phyloP scores from a whole-genome alignment of 2,329 filamentous ascomycete genomes.

The Fusarium kyushuense region DNA sequence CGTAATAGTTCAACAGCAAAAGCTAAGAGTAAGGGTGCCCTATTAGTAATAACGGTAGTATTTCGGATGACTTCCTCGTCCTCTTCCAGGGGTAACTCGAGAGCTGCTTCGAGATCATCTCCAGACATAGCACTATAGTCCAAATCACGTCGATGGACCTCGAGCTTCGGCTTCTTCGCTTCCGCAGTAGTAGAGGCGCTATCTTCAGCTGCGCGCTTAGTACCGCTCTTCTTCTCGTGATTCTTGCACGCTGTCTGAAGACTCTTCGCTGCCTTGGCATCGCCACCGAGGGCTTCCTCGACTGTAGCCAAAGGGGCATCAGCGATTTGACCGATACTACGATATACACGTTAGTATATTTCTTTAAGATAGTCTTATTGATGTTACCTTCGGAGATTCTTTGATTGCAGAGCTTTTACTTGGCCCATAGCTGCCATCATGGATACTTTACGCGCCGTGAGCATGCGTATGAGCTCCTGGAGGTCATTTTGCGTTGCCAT shows the following conservation, averaged over 20 bases:
- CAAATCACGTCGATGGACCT: constrained; percentile 52
- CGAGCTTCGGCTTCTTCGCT: constrained; percentile 52
- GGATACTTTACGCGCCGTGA: constrained; percentile 69
- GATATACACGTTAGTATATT: constrained; percentile 5
- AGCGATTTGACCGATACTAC: constrained; percentile 67
- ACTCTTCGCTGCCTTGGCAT: constrained; percentile 61
- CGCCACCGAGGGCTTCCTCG: constrained; percentile 61
- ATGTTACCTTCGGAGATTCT: constrained; percentile 66
- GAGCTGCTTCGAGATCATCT: constrained; percentile 71
- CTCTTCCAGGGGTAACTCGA: constrained; percentile 68
- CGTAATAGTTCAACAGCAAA: constrained; percentile 81
- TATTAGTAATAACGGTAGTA: constrained; percentile 76
- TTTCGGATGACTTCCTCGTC: constrained; percentile 70
- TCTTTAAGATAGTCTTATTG: rapidly evolving
- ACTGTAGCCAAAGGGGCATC: constrained; percentile 60
- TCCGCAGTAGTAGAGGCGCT: constrained; percentile 15
- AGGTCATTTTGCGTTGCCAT: constrained; percentile 71
- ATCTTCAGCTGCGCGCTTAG: constrained; percentile 50
- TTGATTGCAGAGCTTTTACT: constrained; percentile 67
- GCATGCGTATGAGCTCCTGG: constrained; percentile 70
- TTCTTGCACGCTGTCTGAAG: constrained; percentile 68
- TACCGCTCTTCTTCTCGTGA: constrained; percentile 57
- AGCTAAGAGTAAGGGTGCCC: constrained; percentile 84
- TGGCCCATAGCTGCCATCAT: constrained; percentile 71
- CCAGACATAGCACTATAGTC: constrained; percentile 60